Percentiles rank a stretch among this genome's conserved stretches.
These are phyloP conservation scores for Spathaspora arborariae DNA, from an alignment of 805 yeast genomes.

Conservation along the genomic window DNA sequence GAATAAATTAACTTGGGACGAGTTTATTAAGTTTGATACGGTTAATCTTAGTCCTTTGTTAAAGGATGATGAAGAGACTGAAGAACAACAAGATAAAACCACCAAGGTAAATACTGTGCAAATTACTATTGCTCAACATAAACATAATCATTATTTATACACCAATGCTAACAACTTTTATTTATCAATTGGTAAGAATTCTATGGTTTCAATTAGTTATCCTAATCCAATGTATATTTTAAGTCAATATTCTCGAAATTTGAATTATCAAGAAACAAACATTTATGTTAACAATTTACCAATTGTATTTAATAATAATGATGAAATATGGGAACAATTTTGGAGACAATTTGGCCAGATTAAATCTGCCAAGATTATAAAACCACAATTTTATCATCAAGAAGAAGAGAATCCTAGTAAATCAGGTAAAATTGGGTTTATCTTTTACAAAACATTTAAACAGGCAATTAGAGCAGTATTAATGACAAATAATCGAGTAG, in stretches of 20 bases:
- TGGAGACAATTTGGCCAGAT: slow-evolving; percentile 39
- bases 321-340: slow-evolving; percentile 35
- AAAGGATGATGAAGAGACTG: slow-evolving; percentile 1
- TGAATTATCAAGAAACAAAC: slow-evolving; percentile 61
- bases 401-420: slow-evolving; percentile 4
- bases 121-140: slow-evolving; percentile 33
- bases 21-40: slow-evolving; percentile 31
- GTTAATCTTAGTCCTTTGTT: slow-evolving; percentile 3
- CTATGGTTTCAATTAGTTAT: slow-evolving; percentile 3
- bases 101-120: slow-evolving; percentile 9
- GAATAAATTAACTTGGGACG: slow-evolving; percentile 43
- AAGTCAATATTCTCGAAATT: slow-evolving; percentile 16
- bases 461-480: slow-evolving; percentile 64
- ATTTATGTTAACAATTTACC: slow-evolving; percentile 68
- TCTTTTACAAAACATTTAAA: slow-evolving; percentile 53
- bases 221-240: slow-evolving; percentile 12
- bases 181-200: slow-evolving; percentile 2
- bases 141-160: slow-evolving; percentile 29
- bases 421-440: slow-evolving; percentile 51
- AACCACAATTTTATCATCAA: slow-evolving; percentile 34
- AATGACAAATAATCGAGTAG: slow-evolving; percentile 41
- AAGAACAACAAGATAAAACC: not conserved
- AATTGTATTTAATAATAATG: slow-evolving; percentile 50
- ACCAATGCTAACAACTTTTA: slow-evolving; percentile 8
- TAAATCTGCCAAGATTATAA: slow-evolving; percentile 40